Evolutionary conservation across 23 red algal genomes (phyloP).

Genomic region (Gracilaria domingensis): DNA sequence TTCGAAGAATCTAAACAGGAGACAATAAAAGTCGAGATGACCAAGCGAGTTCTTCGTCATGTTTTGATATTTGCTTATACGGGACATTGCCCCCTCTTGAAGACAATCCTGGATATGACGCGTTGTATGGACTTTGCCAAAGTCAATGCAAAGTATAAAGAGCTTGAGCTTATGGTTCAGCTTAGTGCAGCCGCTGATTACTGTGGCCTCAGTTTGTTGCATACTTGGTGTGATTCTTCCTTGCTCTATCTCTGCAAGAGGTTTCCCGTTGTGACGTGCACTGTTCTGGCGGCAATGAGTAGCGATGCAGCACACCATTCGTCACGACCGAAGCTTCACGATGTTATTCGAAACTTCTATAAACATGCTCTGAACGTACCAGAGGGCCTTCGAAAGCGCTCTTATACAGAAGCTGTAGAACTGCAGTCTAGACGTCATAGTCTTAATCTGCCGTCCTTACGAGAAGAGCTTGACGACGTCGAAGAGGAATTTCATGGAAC

Average conservation of each 20-base stretch:
- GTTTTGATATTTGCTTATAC: no score
- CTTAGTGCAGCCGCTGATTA: neutral
- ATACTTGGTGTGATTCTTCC: neutral
- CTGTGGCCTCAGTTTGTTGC: neutral
- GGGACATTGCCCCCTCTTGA: neutral
- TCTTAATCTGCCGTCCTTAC: neutral
- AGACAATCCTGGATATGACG: neutral
- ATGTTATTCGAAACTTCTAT: neutral
- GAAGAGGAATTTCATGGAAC: neutral
- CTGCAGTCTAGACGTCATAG: neutral
- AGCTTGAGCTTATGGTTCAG: constrained; percentile 1
- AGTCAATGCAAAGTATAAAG: neutral
- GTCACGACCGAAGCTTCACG: neutral
- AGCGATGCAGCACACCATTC: neutral
- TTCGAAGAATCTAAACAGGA: neutral
- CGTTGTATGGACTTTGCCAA: neutral
- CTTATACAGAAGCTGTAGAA: neutral
- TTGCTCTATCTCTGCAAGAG: neutral
- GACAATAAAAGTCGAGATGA: neutral
- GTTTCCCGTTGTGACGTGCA: neutral
- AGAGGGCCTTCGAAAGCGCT: neutral
- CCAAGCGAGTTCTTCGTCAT: no score
- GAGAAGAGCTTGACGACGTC: neutral
- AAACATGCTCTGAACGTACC: neutral
- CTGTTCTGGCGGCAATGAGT: neutral